A percentile compares a stretch with the other conserved stretches of the same genome.
These are phyloP conservation scores for Rhodotorula kratochvilovae DNA, from an alignment of 768 basidiomycete genomes.

Conservation along the genomic window DNA sequence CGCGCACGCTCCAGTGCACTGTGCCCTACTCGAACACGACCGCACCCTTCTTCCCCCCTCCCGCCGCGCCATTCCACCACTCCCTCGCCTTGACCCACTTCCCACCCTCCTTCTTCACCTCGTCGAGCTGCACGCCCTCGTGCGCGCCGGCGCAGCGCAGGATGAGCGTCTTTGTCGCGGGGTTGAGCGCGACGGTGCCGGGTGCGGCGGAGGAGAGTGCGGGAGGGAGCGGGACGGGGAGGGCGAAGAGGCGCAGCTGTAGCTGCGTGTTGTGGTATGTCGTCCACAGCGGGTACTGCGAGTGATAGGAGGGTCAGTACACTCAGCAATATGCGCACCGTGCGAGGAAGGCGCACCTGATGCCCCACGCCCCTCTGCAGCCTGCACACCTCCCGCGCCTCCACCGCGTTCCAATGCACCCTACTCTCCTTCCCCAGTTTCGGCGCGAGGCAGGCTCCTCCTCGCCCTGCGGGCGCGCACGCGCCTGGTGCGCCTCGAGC, in stretches of 20 bases:
- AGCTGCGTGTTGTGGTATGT: neutral
- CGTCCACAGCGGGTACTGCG: conserved; percentile 26
- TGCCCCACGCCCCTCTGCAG: conserved; percentile 24
- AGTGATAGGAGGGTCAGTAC: too few relatives aligned
- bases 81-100: conserved; percentile 25
- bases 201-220: neutral
- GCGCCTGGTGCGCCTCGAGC: neutral
- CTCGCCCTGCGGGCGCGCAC: neutral
- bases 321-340: neutral
- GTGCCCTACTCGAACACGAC: neutral
- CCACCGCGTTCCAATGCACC: too few relatives aligned
- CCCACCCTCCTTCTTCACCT: conserved; percentile 19
- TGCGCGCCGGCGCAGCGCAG: neutral
- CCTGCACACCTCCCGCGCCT: neutral
- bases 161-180: neutral
- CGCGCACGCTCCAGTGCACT: too few relatives aligned
- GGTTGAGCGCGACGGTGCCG: neutral
- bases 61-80: conserved; percentile 32
- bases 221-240: neutral
- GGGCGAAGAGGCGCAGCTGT: conserved; percentile 4
- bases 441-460: conserved; percentile 20
- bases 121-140: neutral
- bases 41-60: neutral
- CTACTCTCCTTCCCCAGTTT: conserved; percentile 13
- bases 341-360: conserved; percentile 14